phyloP scores from a whole-genome alignment of 768 basidiomycete genomes.

The Agaricus blazei region DNA sequence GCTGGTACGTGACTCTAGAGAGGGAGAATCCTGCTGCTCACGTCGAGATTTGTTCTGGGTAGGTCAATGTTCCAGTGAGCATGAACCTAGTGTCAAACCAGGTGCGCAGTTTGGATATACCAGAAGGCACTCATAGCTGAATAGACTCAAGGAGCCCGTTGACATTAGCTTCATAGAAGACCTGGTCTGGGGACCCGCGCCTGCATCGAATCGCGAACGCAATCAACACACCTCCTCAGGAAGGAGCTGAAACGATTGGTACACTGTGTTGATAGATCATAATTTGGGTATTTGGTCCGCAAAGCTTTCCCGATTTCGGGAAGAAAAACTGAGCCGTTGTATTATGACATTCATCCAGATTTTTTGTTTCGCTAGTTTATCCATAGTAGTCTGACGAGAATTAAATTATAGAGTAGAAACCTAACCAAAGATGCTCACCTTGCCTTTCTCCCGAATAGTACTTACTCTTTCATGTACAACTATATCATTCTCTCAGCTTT shows the following conservation, averaged over 20 bases:
- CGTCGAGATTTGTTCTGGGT: neutral
- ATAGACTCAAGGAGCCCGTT: neutral
- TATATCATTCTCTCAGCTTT: too few species aligned
- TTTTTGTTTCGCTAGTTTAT: too few species aligned
- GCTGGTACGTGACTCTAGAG: neutral
- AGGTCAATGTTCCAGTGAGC: slow-evolving; percentile 7
- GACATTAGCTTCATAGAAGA: slow-evolving; percentile 9
- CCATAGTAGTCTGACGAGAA: too few species aligned
- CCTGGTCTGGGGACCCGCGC: slow-evolving; percentile 7
- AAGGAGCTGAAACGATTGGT: neutral
- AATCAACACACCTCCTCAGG: neutral
- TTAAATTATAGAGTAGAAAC: too few species aligned
- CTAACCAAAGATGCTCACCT: too few species aligned
- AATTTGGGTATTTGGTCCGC: neutral
- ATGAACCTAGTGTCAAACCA: neutral
- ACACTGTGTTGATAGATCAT: neutral
- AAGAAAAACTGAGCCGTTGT: neutral
- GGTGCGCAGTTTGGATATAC: neutral
- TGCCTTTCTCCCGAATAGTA: too few species aligned
- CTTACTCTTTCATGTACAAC: too few species aligned
- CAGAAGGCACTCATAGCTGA: neutral
- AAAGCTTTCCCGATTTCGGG: neutral
- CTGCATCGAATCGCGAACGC: neutral
- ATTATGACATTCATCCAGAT: too few species aligned
- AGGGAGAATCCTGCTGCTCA: too few species aligned